Base-by-base conservation (phyloP, 2,329 filamentous ascomycete species). In the Lizonia empirigonia region DNA sequence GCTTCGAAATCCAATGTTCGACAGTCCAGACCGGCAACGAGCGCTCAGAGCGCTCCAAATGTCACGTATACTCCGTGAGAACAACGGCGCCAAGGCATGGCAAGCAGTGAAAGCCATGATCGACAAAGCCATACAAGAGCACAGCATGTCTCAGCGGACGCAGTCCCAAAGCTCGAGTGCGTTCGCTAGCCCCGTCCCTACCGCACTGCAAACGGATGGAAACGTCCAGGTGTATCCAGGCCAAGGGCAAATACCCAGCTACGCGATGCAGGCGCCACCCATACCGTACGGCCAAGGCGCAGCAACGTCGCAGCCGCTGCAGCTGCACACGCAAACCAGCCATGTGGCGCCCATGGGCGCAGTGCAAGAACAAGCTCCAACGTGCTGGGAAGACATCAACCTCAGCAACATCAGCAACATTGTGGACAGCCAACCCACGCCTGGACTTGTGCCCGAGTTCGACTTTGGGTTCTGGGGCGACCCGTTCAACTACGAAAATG, bases 401-500 rank as follows among this genome's bases (percentile, higher is more conserved):
- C 57, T 72, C 7, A 68, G 60, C 44, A 68, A 66, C 32, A 65
- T 71, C 18, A 68, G 68, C 45, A 69, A 67, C 36, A 69, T 71
- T 15, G 60, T 69, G 4, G 64, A 68, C 38, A 50, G 63, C 8
- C 55, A 62, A 19, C 51, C 57, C 8, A 57, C 56, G 7, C 59
- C 60, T n/a, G 64, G 64, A 3, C 50, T 70, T 13, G 47, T 71
- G 24, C 67, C 68, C 5, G 70, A 73, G 22, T 71, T 73, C 35
- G 70, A 74, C 38, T 74, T 71, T 49, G 72, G 70, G 4, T 73
- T 72, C 41, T 73, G 70, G 70, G 70, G 70, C 18, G 70, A 72
- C 44, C 69, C 70, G 1, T 68, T 72, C 45, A 69, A 68, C 30
- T 70, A 71, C 26, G 62, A 63, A 22, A 68, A 60, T 22, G 68